These are phyloP conservation scores for Trypanosoma boissoni DNA, from an alignment of 208 protist species.

Conservation along the genomic window DNA sequence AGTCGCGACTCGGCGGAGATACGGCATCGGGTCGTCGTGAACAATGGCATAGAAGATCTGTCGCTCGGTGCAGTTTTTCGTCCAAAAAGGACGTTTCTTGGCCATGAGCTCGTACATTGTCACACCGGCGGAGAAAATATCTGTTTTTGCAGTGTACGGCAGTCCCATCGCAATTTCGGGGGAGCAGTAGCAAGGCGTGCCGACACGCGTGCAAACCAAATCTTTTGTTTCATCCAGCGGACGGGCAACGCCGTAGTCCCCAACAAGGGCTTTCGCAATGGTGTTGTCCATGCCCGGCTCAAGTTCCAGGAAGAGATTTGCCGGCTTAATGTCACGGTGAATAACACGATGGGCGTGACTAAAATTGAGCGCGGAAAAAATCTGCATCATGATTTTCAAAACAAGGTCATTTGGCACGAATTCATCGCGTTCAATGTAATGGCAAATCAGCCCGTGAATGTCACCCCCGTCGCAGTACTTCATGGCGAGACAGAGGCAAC, in stretches of 20 bases:
- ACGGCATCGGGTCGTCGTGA: constrained; percentile 55
- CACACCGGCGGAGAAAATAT: constrained; percentile 91
- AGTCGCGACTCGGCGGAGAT: constrained; percentile 21
- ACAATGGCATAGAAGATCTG: constrained; percentile 54
- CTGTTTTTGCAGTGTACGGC: constrained; percentile 89
- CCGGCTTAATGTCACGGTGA: constrained; percentile 92
- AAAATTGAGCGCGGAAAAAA: constrained; percentile 87
- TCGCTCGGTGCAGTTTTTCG: constrained; percentile 37
- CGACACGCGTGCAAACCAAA: constrained; percentile 74
- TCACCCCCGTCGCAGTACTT: constrained; percentile 80
- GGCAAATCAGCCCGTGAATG: constrained; percentile 60
- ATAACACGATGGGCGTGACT: constrained; percentile 78
- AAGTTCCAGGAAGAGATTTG: constrained; percentile 76
- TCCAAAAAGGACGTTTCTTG: constrained; percentile 68
- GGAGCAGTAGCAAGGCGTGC: constrained; percentile 91
- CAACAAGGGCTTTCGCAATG: constrained; percentile 48
- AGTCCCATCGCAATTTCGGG: constrained; percentile 90
- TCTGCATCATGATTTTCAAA: constrained; percentile 72
- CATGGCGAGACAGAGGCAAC: constrained; percentile 83
- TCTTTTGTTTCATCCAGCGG: constrained; percentile 63
- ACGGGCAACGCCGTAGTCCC: constrained; percentile 89
- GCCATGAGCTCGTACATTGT: constrained; percentile 88
- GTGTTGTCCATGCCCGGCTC: constrained; percentile 15
- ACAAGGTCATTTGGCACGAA: constrained; percentile 45
- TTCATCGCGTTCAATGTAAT: constrained; percentile 16